Percentiles rank a stretch among this genome's conserved stretches.
phyloP scores from a whole-genome alignment of 805 yeast genomes.

The Naumovozyma dairenensis region DNA sequence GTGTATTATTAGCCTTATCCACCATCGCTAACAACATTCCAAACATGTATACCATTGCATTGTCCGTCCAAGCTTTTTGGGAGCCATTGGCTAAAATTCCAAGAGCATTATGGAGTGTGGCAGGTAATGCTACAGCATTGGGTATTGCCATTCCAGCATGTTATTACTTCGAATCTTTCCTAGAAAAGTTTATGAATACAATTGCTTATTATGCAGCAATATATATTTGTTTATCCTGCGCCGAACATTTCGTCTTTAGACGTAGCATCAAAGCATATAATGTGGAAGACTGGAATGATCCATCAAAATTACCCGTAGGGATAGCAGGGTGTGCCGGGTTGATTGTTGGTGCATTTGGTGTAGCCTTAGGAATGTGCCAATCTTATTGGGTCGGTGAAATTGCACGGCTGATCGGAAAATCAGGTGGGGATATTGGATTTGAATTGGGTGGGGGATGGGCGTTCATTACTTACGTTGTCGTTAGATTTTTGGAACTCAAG shows the following conservation, averaged over 20 bases:
- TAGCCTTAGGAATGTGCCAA: conserved; percentile 80
- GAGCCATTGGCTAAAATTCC: conserved; percentile 66
- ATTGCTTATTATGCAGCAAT: conserved; percentile 88
- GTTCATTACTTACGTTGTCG: conserved; percentile 46
- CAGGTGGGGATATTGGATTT: conserved; percentile 83
- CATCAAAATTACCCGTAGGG: conserved; percentile 59
- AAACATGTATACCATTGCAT: conserved; percentile 83
- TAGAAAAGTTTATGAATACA: conserved; percentile 82
- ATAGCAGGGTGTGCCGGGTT: conserved; percentile 72
- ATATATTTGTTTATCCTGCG: conserved; percentile 60
- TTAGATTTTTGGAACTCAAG: conserved; percentile 59
- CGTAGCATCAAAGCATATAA: conserved; percentile 53
- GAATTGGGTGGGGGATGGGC: conserved; percentile 65
- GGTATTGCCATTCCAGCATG: conserved; percentile 87
- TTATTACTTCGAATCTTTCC: conserved; percentile 59
- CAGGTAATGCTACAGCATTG: conserved; percentile 65
- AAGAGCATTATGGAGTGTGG: conserved; percentile 70
- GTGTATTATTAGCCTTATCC: conserved; percentile 78
- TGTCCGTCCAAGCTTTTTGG: conserved; percentile 81
- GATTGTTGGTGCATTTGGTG: conserved; percentile 79
- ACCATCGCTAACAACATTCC: conserved; percentile 90
- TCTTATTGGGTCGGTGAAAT: conserved; percentile 76
- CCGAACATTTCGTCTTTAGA: conserved; percentile 78
- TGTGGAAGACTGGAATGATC: conserved; percentile 50
- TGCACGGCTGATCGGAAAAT: conserved; percentile 48